Percentiles rank a stretch among this genome's conserved stretches.
phyloP scores from a whole-genome alignment of 495 filamentous ascomycete genomes.

The Penicillium pulvis region DNA sequence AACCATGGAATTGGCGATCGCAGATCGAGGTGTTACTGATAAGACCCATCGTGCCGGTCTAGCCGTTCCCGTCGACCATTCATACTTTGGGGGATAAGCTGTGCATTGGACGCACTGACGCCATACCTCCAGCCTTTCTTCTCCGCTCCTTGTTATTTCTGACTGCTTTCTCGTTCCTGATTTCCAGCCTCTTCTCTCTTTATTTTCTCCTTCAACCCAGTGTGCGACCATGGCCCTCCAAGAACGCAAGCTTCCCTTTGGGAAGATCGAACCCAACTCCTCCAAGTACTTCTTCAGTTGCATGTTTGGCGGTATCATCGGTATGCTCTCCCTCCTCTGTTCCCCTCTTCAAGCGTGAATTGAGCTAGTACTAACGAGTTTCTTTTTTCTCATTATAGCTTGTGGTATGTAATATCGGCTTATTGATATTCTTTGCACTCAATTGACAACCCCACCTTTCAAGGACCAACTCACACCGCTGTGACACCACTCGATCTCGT shows the following conservation, averaged over 20 bases:
- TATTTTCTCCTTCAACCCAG: background rate
- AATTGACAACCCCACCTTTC: constrained; percentile 15
- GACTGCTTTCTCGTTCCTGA: constrained; percentile 3
- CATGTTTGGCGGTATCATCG: constrained; percentile 64
- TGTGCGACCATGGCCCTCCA: constrained; percentile 34
- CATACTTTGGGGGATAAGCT: constrained; percentile 7
- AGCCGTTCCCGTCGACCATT: constrained; percentile 23
- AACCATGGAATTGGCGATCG: background rate
- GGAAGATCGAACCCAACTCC: constrained; percentile 67
- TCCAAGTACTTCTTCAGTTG: constrained; percentile 67
- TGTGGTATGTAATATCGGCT: constrained; percentile 52
- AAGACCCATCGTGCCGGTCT: constrained; percentile 22
- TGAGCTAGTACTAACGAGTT: constrained; percentile 6
- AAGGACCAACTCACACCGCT: constrained; percentile 57
- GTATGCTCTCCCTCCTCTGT: constrained; percentile 34
- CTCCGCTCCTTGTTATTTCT: constrained; percentile 5
- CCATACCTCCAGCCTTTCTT: constrained; percentile 11
- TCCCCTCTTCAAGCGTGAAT: constrained; percentile 5
- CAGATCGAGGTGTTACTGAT: constrained; percentile 11
- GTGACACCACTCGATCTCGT: constrained; percentile 66
- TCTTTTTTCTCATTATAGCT: constrained; percentile 35
- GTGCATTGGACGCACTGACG: constrained; percentile 20
- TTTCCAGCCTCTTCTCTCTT: constrained; percentile 4
- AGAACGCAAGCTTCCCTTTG: constrained; percentile 47
- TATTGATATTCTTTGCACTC: background rate